Percentiles rank a stretch among this genome's conserved stretches.
Conservation (phyloP, 805 yeast genomes). For the Metschnikowia orientalis region DNA sequence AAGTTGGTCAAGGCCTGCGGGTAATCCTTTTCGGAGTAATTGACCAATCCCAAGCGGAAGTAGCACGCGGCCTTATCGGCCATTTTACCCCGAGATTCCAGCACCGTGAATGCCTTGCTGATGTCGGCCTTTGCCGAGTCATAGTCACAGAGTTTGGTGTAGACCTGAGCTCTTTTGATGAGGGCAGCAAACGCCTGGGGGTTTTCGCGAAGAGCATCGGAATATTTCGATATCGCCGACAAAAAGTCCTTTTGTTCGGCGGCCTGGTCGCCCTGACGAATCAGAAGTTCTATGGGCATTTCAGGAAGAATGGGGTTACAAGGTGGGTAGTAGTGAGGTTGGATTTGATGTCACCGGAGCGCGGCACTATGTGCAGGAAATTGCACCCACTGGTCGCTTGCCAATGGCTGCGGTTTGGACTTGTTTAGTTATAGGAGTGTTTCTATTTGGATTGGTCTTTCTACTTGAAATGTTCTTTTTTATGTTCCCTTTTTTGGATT, state of each 20-base stretch:
- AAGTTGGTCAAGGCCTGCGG: conserved; percentile 40
- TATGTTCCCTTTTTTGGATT: too few species aligned
- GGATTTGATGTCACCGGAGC: too few species aligned
- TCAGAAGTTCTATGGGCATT: conserved; percentile 37
- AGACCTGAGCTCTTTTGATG: conserved; percentile 46
- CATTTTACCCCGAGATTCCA: conserved; percentile 44
- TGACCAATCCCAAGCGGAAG: conserved; percentile 45
- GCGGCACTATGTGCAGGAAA: too few species aligned
- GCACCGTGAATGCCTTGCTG: conserved; percentile 41
- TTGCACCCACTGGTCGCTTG: too few species aligned
- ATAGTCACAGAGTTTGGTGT: conserved; percentile 44
- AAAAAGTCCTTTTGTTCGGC: conserved; percentile 33
- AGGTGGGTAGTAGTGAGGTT: neutral
- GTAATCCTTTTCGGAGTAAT: conserved; percentile 42
- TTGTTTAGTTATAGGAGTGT: too few species aligned
- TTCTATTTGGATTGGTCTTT: too few species aligned
- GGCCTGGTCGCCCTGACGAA: conserved; percentile 32
- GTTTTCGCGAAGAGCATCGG: conserved; percentile 38
- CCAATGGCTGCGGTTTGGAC: too few species aligned
- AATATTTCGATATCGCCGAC: conserved; percentile 40
- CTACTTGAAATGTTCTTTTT: too few species aligned
- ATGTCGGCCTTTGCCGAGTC: conserved; percentile 47
- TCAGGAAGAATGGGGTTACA: neutral
- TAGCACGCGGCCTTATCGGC: conserved; percentile 44
- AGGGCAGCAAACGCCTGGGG: conserved; percentile 46